Percentiles rank a stretch among this genome's conserved stretches.
Conservation (phyloP, 148 eudicot species). For the Amaranthus hypochondriacus region DNA sequence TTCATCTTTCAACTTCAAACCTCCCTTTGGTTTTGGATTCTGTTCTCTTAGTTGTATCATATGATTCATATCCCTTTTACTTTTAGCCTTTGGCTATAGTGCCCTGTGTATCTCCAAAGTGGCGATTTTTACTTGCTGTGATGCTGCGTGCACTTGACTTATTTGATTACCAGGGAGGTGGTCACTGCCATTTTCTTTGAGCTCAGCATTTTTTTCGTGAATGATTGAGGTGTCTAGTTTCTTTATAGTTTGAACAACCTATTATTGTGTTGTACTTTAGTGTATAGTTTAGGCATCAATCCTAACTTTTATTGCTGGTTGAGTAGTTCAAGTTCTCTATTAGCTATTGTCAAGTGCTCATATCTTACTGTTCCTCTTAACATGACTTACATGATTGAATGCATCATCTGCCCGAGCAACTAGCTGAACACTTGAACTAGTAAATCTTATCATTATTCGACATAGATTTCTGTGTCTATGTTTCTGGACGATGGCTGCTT, state of each 20-base stretch:
- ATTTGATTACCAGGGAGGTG: not conserved
- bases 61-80: too few relatives aligned
- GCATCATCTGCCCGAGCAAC: not conserved
- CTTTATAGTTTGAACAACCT: not conserved
- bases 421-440: not conserved
- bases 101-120: too few relatives aligned
- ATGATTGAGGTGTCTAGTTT: not conserved
- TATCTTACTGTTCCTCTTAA: not conserved
- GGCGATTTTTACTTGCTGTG: too few relatives aligned
- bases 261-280: not conserved
- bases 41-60: too few relatives aligned
- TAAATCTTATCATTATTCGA: not conserved
- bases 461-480: not conserved
- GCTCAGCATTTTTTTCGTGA: not conserved
- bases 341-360: too few relatives aligned
- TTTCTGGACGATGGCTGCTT: not conserved
- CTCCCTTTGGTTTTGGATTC: too few relatives aligned
- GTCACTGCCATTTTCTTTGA: not conserved
- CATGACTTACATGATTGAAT: not conserved
- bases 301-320: not conserved
- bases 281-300: not conserved
- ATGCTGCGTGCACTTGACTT: not conserved
- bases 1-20: too few relatives aligned
- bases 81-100: too few relatives aligned
- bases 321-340: too few relatives aligned